phyloP scores from a whole-genome alignment of 306 rosid species.

The Cicer bijugum region DNA sequence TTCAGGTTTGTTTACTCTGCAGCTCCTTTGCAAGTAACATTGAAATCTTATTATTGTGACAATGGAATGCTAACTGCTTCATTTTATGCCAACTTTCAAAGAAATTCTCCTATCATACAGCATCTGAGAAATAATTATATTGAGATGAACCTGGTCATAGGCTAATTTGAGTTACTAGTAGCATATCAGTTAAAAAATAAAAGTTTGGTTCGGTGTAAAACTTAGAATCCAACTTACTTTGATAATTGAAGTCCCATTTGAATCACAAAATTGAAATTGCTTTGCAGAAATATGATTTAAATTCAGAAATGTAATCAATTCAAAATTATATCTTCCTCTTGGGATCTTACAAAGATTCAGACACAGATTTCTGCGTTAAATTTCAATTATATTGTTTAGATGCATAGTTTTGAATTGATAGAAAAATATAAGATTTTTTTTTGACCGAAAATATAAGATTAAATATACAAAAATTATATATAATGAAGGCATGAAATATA shows the following conservation, averaged over 20 bases:
- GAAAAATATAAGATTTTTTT: background rate
- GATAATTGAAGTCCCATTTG: background rate
- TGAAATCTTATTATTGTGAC: conserved; percentile 25
- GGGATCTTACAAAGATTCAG: background rate
- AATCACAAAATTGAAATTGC: background rate
- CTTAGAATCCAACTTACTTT: background rate
- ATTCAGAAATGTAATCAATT: background rate
- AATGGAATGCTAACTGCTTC: conserved; percentile 17
- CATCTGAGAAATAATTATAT: background rate
- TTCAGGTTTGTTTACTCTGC: conserved; percentile 67
- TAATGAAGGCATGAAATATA: too few relatives aligned
- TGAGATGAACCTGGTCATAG: conserved; percentile 5
- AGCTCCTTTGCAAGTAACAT: conserved; percentile 14
- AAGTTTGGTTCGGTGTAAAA: too few relatives aligned
- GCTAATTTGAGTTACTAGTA: background rate
- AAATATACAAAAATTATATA: too few relatives aligned
- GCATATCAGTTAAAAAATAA: too few relatives aligned
- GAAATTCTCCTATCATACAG: background rate
- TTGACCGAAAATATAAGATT: too few relatives aligned
- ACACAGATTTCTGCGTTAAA: background rate
- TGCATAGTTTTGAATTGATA: background rate
- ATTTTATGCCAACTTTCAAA: conserved; percentile 18
- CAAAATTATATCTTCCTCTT: background rate
- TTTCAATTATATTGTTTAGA: background rate
- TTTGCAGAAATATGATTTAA: conserved; percentile 1